Base-by-base conservation (phyloP, 306 rosid genomes). In the Prunus campanulata region DNA sequence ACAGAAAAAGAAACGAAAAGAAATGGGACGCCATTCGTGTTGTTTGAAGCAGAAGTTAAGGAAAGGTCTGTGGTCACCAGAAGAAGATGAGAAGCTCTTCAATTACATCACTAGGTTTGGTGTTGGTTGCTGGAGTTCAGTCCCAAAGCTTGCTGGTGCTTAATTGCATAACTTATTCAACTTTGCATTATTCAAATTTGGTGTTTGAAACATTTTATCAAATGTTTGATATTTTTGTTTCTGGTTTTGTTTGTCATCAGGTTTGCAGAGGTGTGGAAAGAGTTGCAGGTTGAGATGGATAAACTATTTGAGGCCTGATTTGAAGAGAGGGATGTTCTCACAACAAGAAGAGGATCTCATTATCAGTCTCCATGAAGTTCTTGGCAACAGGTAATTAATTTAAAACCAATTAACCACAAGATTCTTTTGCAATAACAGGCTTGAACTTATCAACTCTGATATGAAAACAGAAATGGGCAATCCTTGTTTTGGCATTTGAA, bases 91-190 rank as follows among this genome's bases (percentile, higher is more conserved):
- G 79, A 93, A 93, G 71, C 95, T 93, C n/a, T 93, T 84, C 90
- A 93, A 93, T 76, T 83, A 93, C 87, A 91, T 93, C 66, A 88
- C 97, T 8, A 80, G 84, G 62, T 93, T 91, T 32, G 98, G 98
- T 20, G 95, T 93, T 80, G 98, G 98, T 8, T 93, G 98, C 85
- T 93, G 98, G 98, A 93, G 98, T 71, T 93, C 98, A 0, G 98
- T 93, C 60, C 98, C 98, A 0, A 93, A 93, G 83, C 93, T 84
- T 64, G 98, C 98, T 32, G 98, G 98, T 93, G 80, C 27, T 24
- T 18, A 29, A 22, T 5, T 30, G 1, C 12, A 50, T 6, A 10
- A 24, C 69, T 68, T 46, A 19, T 56, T 24, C 18, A 70, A 60
- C 11, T 63, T 56, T 44, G 52, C 57, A 24, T 6, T 35, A 20